These are phyloP conservation scores for Auriscalpium orientale DNA, from an alignment of 768 basidiomycete species.

Conservation along the genomic window DNA sequence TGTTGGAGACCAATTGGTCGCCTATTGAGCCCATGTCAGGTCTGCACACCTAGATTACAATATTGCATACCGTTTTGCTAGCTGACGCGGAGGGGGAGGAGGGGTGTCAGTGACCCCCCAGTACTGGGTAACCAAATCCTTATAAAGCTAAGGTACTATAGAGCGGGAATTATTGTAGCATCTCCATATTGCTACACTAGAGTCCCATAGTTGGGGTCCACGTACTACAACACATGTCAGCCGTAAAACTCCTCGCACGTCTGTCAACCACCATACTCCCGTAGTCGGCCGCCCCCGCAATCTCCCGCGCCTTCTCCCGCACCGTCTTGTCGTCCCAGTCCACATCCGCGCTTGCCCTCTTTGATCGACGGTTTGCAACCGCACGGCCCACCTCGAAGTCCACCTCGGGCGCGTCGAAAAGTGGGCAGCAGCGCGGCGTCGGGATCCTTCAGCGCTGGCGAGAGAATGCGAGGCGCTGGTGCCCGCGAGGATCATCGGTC, in stretches of 20 bases:
- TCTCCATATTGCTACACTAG: no score
- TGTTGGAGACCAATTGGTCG: no score
- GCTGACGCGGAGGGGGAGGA: no score
- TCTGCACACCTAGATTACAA: no score
- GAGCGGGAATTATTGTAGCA: no score
- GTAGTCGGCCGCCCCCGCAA: constrained; percentile 61
- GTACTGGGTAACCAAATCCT: no score
- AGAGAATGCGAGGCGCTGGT: constrained; percentile 67
- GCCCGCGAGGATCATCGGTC: constrained; percentile 87
- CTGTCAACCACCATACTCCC: constrained; percentile 55
- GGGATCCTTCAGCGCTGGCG: constrained; percentile 67
- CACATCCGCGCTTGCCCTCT: constrained; percentile 57
- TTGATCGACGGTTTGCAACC: constrained; percentile 69
- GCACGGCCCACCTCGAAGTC: constrained; percentile 83
- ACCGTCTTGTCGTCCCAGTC: constrained; percentile 55
- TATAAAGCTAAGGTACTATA: no score
- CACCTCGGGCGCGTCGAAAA: constrained; percentile 62
- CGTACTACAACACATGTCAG: no score
- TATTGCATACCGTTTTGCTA: no score
- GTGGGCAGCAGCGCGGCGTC: constrained; percentile 70
- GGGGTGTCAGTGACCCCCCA: no score
- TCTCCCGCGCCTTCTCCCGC: constrained; percentile 39
- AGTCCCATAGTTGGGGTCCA: no score
- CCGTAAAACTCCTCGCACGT: constrained; percentile 30
- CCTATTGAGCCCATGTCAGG: no score